Conservation (phyloP, 768 basidiomycete species). For the Suillus alpinus region DNA sequence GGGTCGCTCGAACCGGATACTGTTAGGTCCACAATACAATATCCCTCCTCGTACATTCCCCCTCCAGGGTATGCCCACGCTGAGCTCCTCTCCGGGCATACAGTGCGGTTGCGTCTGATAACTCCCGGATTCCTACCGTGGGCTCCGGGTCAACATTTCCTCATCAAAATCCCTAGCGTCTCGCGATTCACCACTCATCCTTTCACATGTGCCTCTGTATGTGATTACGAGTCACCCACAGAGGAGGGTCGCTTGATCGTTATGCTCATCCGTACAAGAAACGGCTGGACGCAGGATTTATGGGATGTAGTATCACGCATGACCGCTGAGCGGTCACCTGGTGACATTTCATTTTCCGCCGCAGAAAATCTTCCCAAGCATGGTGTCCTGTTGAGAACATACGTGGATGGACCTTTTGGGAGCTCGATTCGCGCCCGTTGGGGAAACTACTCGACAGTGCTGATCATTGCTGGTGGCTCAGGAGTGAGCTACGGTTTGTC, state of each 20-base stretch:
- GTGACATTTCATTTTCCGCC: slow-evolving; percentile 12
- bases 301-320: slow-evolving; percentile 52
- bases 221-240: slow-evolving; percentile 43
- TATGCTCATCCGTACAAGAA: slow-evolving; percentile 65
- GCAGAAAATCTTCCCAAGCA: slow-evolving; percentile 30
- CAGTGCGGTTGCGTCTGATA: slow-evolving; percentile 64
- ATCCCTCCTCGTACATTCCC: slow-evolving; percentile 35
- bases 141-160: slow-evolving; percentile 79
- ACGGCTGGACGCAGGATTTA: slow-evolving; percentile 65
- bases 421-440: slow-evolving; percentile 58
- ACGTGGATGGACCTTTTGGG: slow-evolving; percentile 70
- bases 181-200: slow-evolving; percentile 65
- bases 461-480: slow-evolving; percentile 70
- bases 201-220: slow-evolving; percentile 66
- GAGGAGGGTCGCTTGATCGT: slow-evolving; percentile 55
- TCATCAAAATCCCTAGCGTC: slow-evolving; percentile 63
- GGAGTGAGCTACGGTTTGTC: slow-evolving; percentile 73
- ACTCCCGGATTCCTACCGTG: slow-evolving; percentile 56
- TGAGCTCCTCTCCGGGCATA: slow-evolving; percentile 67
- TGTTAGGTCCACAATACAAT: neutral
- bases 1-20: neutral
- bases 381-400: slow-evolving; percentile 54
- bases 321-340: slow-evolving; percentile 33
- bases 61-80: slow-evolving; percentile 69
- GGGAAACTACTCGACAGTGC: slow-evolving; percentile 53